Evolutionary conservation across 768 basidiomycete species (phyloP).

Genomic region (Xerocomellus chrysenteron): DNA sequence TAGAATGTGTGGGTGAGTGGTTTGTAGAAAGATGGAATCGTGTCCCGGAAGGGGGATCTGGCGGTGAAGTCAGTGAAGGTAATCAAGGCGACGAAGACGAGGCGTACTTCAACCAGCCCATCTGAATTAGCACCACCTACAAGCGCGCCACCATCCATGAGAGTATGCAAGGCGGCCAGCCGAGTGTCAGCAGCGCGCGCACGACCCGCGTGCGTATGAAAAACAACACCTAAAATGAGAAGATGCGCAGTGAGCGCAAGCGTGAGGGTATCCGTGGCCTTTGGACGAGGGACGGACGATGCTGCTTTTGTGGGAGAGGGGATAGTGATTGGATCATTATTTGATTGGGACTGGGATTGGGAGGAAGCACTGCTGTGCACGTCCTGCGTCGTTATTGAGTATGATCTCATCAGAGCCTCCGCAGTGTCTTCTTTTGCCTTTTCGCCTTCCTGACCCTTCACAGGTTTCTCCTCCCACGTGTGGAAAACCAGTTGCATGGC

Average conservation of each 20-base stretch:
- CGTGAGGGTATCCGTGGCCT: constrained; percentile 33
- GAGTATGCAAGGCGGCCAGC: constrained; percentile 58
- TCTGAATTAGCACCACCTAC: constrained; percentile 37
- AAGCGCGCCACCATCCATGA: constrained; percentile 58
- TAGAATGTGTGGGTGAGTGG: constrained; percentile 67
- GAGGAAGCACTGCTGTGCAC: constrained; percentile 22
- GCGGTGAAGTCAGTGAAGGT: background rate
- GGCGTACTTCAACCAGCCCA: constrained; percentile 39
- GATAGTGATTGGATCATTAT: background rate
- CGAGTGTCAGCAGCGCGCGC: constrained; percentile 48
- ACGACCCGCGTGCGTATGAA: constrained; percentile 58
- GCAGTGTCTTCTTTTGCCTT: constrained; percentile 11
- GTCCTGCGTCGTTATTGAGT: constrained; percentile 31
- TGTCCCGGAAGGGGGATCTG: constrained; percentile 35
- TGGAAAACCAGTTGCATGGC: constrained; percentile 43
- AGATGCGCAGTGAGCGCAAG: constrained; percentile 52
- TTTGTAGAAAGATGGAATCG: constrained; percentile 51
- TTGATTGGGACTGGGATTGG: constrained; percentile 24
- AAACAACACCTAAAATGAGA: constrained; percentile 61
- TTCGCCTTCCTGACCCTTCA: background rate
- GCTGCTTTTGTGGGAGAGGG: constrained; percentile 5
- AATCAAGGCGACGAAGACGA: constrained; percentile 18
- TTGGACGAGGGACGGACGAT: constrained; percentile 13
- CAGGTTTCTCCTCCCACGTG: constrained; percentile 4
- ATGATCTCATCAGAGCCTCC: constrained; percentile 26